Conservation (phyloP, 441 rosid species). For the Eruca vesicaria region DNA sequence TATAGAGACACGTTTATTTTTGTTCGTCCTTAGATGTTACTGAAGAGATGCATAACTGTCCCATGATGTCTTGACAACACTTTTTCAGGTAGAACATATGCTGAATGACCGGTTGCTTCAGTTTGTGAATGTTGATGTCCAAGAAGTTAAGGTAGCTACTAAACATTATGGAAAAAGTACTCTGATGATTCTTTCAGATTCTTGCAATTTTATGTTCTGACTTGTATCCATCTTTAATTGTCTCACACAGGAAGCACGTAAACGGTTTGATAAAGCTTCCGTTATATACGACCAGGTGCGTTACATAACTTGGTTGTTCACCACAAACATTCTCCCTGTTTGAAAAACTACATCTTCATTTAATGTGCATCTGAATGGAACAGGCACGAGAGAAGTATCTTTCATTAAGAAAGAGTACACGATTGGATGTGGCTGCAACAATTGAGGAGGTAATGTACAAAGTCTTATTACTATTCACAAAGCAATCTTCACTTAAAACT, state of each 20-base stretch:
- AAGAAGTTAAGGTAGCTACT: conserved; percentile 72
- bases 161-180: neutral
- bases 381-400: conserved; percentile 94
- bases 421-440: conserved; percentile 67
- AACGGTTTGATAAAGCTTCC: conserved; percentile 83
- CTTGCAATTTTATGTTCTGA: neutral
- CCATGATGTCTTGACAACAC: conserved; percentile 13
- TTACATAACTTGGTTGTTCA: neutral
- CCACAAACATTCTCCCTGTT: conserved; percentile 2
- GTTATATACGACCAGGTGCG: conserved; percentile 63
- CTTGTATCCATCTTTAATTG: neutral
- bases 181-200: neutral
- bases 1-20: neutral
- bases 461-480: conserved; percentile 1
- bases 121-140: conserved; percentile 55
- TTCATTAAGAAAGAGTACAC: conserved; percentile 81
- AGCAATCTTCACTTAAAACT: conserved; percentile 38
- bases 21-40: neutral
- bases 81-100: conserved; percentile 58
- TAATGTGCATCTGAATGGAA: conserved; percentile 27
- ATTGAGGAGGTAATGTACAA: conserved; percentile 69
- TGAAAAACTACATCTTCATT: conserved; percentile 16
- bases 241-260: conserved; percentile 67
- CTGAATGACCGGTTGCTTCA: conserved; percentile 58
- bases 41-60: conserved; percentile 4